Base-by-base conservation (phyloP, 75 land plant species). In the Selaginella moellendorffii region DNA sequence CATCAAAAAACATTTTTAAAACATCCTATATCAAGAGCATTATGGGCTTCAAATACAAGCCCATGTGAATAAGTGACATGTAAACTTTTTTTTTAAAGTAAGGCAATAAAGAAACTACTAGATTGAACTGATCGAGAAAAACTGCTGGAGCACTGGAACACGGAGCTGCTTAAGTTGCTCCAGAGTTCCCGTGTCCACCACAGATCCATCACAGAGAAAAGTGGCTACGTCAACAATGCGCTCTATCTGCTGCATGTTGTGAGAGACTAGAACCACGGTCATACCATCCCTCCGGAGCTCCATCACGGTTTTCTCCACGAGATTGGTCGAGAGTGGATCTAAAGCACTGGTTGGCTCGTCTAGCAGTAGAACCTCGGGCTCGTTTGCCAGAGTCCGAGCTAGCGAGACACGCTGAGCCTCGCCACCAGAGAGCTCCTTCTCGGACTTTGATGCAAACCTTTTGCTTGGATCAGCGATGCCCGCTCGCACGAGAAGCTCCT, bases 311-410 rank as follows among this genome's bases (percentile, higher is more conserved):
- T 63, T 30, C 65, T 63, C 65, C 2, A 63, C 29, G 1, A 27
- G 28, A 17, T 31, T 30, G 22, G 65, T 29, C 22, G 65, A 63
- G 9, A 63, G 8, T 28, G 65, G 65, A 63, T 63, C 65, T 8
- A 63, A 31, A 2, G 31, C 30, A 31, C 65, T 63, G 2, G 65
- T 63, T 10, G 65, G 65, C 30, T 63, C 65, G 30, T 63, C 65
- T 17, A 63, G 29, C 36, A 63, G 36, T 9, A 63, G 31, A 1
- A 65, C 67, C 26, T 65, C 54, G 1, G 54, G 46, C 46, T 36
- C 46, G 14, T 36, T 36, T 36, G 46, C 46, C 14, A 36, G 46
- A 5, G 46, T 36, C 14, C 46, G 46, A 36, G 46, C 46, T 5
- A 36, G 5, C 5, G 46, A 36, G 5, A 36, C 46, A 36, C 46